Evolutionary conservation across 2,329 filamentous ascomycete genomes (phyloP), one percentile per base, ranked within the genome.

Genomic region (Talaromyces sp.): DNA sequence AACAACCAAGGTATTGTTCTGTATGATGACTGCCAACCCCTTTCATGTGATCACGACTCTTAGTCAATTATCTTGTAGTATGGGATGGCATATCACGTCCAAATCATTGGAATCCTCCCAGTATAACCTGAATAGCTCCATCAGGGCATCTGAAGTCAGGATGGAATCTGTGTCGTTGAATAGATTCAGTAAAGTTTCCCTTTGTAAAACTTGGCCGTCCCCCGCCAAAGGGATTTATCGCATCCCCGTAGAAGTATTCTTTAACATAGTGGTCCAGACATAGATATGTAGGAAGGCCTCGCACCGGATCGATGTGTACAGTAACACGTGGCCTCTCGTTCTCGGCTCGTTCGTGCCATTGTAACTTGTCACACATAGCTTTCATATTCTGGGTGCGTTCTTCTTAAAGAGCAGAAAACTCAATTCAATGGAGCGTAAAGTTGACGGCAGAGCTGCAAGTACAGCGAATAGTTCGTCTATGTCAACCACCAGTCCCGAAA

Each of bases 371-470:
- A 19, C 40, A n/a, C 40, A 19, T 45, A 19, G 40, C 40, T 22
- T 19, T n/a, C 40, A 45, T 8, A 19, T 19, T 19, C n/a, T 22
- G n/a, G 40, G n/a, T 7, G n/a, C 8, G 22, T 45, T n/a, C 5
- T 7, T 45, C 40, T 45, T 31, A 5, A 77, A 78, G 3, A 8
- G 8, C 0, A 79, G 66, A 17, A 72, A 74, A 49, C 75, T 78
- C 5, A 80, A 67, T 31, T 80, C 72, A 0, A 79, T 65, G 0
- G 73, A 74, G 10, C 70, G 68, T 0, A 78, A 27, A 0, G 73
- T 74, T 0, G 27, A 13, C 5, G 75, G 76, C 0, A 80, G 62
- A 0, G 58, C 63, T 1, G 51, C 43, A 15, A 80, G 71, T 1
- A 77, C 59, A 0, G 68, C 61, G 15, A 79, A 60, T 0, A 78